Base-by-base conservation (phyloP, 148 eudicot species). In the Pharnaceum exiguum region DNA sequence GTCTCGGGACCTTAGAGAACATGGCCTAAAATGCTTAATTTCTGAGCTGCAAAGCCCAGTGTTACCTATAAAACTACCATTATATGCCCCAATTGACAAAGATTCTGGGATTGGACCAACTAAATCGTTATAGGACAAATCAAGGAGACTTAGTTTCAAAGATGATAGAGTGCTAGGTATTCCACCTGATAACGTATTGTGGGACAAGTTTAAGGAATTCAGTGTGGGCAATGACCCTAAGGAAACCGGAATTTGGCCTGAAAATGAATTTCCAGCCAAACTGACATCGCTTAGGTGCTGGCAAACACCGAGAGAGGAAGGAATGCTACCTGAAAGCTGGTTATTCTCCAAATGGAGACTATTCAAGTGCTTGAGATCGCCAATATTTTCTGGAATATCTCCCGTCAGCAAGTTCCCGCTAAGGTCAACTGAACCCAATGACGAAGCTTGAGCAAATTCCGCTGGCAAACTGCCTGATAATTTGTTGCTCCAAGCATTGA, bases 21-120 rank as follows among this genome's bases (percentile, higher is more conserved):
- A 88, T 0, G 51, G 59, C 46, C 42, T 63, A 79, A 88, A 83
- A 4, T 59, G 44, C 61, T 72, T 60, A 21, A 79, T 55, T 17
- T 64, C 68, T 22, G 79, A 77, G 51, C 96, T 88, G 57, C 98
- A 93, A 8, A 93, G 83, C n/a, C 78, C 85, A 2, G 16, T 50
- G 66, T 93, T 93, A 27, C 98, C 96, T 1, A 69, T 32, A 17
- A 91, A 87, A 57, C 94, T 83, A 7, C 76, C 79, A 30, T 77
- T 81, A 29, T 81, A 80, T 21, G 86, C 93, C 24, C 62, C 77
- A 25, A 59, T 62, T 0, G 75, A 59, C 5, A 88, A 76, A 8
- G 88, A 76, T 10, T 51, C 72, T 2, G 98, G 98, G 27, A 91
- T 77, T 0, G 79, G 76, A 15, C 98, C 96, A 13, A 74, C 59